Conservation (phyloP, 805 yeast genomes). For the Blastobotrys terrestris region DNA sequence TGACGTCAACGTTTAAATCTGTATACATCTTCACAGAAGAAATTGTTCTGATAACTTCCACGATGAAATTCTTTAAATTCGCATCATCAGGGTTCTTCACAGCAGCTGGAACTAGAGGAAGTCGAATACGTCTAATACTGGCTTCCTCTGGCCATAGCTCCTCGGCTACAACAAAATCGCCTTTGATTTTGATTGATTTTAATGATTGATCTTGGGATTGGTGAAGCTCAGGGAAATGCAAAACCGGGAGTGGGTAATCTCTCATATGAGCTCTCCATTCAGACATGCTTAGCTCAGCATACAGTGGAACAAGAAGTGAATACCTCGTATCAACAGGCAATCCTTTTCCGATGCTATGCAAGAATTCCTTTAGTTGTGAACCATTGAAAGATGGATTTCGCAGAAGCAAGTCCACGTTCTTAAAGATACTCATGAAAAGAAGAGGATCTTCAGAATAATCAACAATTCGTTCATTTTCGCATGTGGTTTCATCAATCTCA, state of each 20-base stretch:
- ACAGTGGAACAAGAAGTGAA: conserved; percentile 62
- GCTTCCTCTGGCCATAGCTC: conserved; percentile 44
- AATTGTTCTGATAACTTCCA: conserved; percentile 68
- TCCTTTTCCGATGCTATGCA: conserved; percentile 74
- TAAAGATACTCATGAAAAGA: conserved; percentile 45
- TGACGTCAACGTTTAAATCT: conserved; percentile 49
- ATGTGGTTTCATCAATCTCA: conserved; percentile 32
- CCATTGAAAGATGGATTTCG: conserved; percentile 47
- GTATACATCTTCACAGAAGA: conserved; percentile 69
- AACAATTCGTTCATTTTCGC: conserved; percentile 40
- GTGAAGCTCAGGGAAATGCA: conserved; percentile 57
- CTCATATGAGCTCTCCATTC: conserved; percentile 68
- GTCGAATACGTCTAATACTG: conserved; percentile 52
- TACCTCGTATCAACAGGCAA: conserved; percentile 65
- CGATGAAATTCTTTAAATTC: conserved; percentile 41
- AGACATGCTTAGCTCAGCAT: conserved; percentile 46
- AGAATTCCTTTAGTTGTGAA: conserved; percentile 50
- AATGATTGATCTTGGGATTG: conserved; percentile 29
- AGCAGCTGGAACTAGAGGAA: conserved; percentile 50
- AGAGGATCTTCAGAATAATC: conserved; percentile 45
- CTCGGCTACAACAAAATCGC: conserved; percentile 68
- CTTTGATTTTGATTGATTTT: conserved; percentile 38
- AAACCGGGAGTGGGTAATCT: conserved; percentile 81
- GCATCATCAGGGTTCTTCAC: conserved; percentile 26
- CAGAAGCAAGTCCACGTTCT: conserved; percentile 43